Conservation (phyloP, 768 basidiomycete genomes). For the Pilatotrama ljubarskyi region DNA sequence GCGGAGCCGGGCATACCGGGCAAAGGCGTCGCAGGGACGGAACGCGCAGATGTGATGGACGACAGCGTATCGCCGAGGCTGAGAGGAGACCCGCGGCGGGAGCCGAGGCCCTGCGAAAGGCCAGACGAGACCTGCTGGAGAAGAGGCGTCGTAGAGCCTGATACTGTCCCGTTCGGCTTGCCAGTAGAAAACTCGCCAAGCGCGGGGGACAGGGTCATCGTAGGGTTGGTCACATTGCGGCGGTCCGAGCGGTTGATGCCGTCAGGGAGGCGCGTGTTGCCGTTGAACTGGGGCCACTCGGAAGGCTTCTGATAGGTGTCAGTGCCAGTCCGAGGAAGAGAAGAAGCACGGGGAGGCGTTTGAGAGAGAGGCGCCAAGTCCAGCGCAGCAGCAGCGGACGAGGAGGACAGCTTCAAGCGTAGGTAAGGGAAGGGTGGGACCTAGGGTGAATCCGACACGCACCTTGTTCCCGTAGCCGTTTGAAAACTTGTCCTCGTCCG, state of each 20-base stretch:
- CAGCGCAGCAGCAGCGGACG: slow-evolving; percentile 83
- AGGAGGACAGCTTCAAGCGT: slow-evolving; percentile 64
- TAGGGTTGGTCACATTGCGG: slow-evolving; percentile 74
- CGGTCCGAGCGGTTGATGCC: slow-evolving; percentile 57
- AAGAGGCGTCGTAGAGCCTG: slow-evolving; percentile 65
- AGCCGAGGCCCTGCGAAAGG: slow-evolving; percentile 44
- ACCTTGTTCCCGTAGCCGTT: slow-evolving; percentile 67
- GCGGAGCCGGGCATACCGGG: slow-evolving; percentile 50
- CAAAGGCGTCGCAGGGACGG: slow-evolving; percentile 82
- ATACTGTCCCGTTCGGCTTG: slow-evolving; percentile 47
- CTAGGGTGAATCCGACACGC: slow-evolving; percentile 18
- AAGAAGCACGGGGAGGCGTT: slow-evolving; percentile 67
- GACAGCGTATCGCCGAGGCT: slow-evolving; percentile 61
- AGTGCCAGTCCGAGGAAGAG: slow-evolving; percentile 46
- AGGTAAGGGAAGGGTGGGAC: slow-evolving; percentile 11
- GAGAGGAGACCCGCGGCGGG: slow-evolving; percentile 76
- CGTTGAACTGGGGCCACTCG: slow-evolving; percentile 92
- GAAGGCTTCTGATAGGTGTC: slow-evolving; percentile 73
- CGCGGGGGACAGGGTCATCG: slow-evolving; percentile 59
- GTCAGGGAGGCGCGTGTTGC: slow-evolving; percentile 62
- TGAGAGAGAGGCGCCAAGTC: slow-evolving; percentile 90
- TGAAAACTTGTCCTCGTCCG: slow-evolving; percentile 85
- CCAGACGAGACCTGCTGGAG: slow-evolving; percentile 62
- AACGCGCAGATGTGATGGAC: slow-evolving; percentile 62
- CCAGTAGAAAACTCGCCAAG: slow-evolving; percentile 48